Base-by-base conservation (phyloP, 208 protist species). In the Acanthamoeba culbertsoni region DNA sequence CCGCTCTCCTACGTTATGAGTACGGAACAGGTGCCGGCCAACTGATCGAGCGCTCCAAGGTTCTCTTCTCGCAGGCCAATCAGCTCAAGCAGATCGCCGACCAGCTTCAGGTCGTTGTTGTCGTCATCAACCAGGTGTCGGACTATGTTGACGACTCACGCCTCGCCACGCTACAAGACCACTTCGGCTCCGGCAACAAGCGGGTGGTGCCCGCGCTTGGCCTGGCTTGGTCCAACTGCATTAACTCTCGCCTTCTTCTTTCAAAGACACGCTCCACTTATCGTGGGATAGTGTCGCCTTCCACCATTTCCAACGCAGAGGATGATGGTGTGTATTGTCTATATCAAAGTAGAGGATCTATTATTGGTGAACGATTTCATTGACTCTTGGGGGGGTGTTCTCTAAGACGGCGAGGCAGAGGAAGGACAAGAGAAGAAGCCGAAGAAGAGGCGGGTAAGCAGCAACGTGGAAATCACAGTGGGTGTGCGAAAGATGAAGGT, bases 241-340 rank as follows among this genome's bases (percentile, higher is more conserved):
- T 96, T 42, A 96, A 96, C 77, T 91, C 92, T 37, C 91, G 95
- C 33, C 33, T 96, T 14, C 35, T 96, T 2, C 46, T 95, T 26
- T 53, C 77, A 20, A 95, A 91, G 46, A 86, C 63, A 1, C 37
- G 45, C 71, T 82, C 71, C 2, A 53, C 45, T 26, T 82, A 82
- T 43, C 71, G 71, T 12, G 71, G 71, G 12, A 31, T 43, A 20
- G 71, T 82, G 1, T 82, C 71, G 26, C 16, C 71, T 10, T 82
- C 43, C 71, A 82, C 71, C 0, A 40, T 82, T 28, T 33, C 43
- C 45, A 57, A 88, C 20, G 31, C 40, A 14, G 43, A 37, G 26
- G 71, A 82, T 55, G 71, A 82, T 35, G 71, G 71, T 79, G 48
- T 20, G 37, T 92, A 48, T 18, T 7, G 63, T 6, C 31, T 23